Evolutionary conservation across 768 basidiomycete species (phyloP).

Genomic region (Mycena epipterygia): DNA sequence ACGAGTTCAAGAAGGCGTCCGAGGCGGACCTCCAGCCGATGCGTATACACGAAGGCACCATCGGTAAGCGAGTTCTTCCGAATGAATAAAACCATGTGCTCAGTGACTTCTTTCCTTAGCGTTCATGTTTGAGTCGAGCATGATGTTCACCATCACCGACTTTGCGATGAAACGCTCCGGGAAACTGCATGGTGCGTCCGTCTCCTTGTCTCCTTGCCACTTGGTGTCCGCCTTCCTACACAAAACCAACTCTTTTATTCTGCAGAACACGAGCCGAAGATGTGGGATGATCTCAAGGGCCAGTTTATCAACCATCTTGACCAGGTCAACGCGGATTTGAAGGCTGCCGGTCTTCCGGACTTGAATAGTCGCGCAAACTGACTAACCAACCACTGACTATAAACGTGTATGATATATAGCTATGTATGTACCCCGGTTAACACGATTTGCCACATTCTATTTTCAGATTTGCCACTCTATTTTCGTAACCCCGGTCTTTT

Average conservation of each 20-base stretch:
- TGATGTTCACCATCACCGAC: slow-evolving; percentile 75
- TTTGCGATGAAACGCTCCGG: slow-evolving; percentile 72
- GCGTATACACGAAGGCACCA: slow-evolving; percentile 65
- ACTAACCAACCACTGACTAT: not conserved
- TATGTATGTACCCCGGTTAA: not conserved
- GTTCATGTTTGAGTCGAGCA: slow-evolving; percentile 76
- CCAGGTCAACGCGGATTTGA: slow-evolving; percentile 65
- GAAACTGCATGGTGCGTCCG: slow-evolving; percentile 65
- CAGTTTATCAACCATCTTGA: slow-evolving; percentile 72
- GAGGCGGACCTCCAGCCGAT: slow-evolving; percentile 65
- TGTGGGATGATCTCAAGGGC: slow-evolving; percentile 74
- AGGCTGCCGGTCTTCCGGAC: slow-evolving; percentile 54
- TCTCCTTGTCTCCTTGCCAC: not conserved
- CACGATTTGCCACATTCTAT: not conserved
- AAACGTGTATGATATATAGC: not conserved
- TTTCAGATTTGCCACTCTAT: not conserved
- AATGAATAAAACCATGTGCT: not conserved
- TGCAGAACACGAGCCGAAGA: slow-evolving; percentile 72
- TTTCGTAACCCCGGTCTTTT: not conserved
- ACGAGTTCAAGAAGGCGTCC: slow-evolving; percentile 70
- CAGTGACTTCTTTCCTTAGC: slow-evolving; percentile 47
- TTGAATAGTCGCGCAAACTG: slow-evolving; percentile 28
- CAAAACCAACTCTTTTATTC: slow-evolving; percentile 1
- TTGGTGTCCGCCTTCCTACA: too few relatives aligned
- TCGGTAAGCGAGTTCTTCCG: slow-evolving; percentile 52